A percentile compares a stretch with the other conserved stretches of the same genome.
phyloP scores from a whole-genome alignment of 805 yeast genomes.

The Candida tammaniensis region DNA sequence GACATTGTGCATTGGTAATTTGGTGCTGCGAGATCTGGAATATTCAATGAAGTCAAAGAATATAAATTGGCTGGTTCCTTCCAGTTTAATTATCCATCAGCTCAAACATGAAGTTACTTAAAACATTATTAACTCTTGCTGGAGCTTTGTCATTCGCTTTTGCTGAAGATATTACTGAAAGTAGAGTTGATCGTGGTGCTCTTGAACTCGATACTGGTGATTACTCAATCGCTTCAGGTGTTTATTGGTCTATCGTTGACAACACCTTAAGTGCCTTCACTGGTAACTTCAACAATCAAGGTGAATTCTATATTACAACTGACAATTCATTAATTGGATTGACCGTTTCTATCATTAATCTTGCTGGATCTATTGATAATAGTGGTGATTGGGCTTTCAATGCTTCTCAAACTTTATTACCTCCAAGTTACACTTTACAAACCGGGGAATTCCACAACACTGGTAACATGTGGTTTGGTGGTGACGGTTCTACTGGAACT shows the following conservation, averaged over 20 bases:
- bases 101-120: too few species aligned
- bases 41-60: too few species aligned
- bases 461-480: constrained; percentile 24
- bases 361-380: constrained; percentile 12
- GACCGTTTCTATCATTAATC: constrained; percentile 12
- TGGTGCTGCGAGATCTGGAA: too few species aligned
- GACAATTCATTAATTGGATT: constrained; percentile 13
- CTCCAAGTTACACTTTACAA: constrained; percentile 18
- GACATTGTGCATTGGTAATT: too few species aligned
- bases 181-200: constrained; percentile 19
- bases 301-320: constrained; percentile 16
- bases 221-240: constrained; percentile 22
- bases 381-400: constrained; percentile 24
- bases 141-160: not conserved
- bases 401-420: constrained; percentile 15
- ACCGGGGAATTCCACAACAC: constrained; percentile 17
- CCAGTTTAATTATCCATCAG: not conserved
- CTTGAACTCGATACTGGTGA: constrained; percentile 18
- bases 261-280: constrained; percentile 15
- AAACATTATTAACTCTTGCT: constrained; percentile 1
- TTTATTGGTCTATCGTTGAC: constrained; percentile 25
- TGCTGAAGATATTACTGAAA: constrained; percentile 13
- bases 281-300: constrained; percentile 20
- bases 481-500: constrained; percentile 16
- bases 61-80: not conserved